These are phyloP conservation scores for Cantharellus cinnabarinus DNA, from an alignment of 768 basidiomycete genomes.

Conservation along the genomic window DNA sequence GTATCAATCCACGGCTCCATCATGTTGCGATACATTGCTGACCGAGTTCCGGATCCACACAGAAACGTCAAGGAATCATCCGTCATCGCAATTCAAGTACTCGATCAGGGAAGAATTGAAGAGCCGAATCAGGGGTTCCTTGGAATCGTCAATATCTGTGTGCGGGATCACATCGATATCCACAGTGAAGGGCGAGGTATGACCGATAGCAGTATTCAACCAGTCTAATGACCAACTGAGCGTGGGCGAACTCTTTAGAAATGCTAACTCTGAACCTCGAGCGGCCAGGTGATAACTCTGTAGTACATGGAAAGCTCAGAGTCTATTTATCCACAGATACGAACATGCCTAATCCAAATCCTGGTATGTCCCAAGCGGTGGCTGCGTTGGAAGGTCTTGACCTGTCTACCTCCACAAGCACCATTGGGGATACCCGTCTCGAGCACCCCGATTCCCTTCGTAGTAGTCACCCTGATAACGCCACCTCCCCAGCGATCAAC, in stretches of 20 bases:
- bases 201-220: slow-evolving; percentile 12
- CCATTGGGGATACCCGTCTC: slow-evolving; percentile 12
- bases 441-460: background rate
- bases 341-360: slow-evolving; percentile 62
- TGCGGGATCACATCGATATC: slow-evolving; percentile 77
- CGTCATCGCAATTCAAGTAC: slow-evolving; percentile 92
- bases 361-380: slow-evolving; percentile 50
- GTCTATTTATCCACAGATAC: slow-evolving; percentile 89
- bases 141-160: slow-evolving; percentile 88
- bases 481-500: background rate
- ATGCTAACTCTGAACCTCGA: slow-evolving; percentile 93
- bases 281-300: slow-evolving; percentile 96
- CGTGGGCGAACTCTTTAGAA: slow-evolving; percentile 28
- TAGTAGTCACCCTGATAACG: background rate
- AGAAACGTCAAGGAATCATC: slow-evolving; percentile 97
- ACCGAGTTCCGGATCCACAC: slow-evolving; percentile 2
- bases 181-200: slow-evolving; percentile 84
- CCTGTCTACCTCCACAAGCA: slow-evolving; percentile 20
- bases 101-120: slow-evolving; percentile 99
- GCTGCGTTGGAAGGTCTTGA: slow-evolving; percentile 9
- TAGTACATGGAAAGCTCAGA: slow-evolving; percentile 94
- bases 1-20: slow-evolving; percentile 11
- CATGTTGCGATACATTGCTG: background rate
- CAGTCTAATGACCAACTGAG: background rate
- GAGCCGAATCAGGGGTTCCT: slow-evolving; percentile 93